Percentiles rank a stretch among this genome's conserved stretches.
Conservation (phyloP, 345 rosid genomes). For the Firmiana major region DNA sequence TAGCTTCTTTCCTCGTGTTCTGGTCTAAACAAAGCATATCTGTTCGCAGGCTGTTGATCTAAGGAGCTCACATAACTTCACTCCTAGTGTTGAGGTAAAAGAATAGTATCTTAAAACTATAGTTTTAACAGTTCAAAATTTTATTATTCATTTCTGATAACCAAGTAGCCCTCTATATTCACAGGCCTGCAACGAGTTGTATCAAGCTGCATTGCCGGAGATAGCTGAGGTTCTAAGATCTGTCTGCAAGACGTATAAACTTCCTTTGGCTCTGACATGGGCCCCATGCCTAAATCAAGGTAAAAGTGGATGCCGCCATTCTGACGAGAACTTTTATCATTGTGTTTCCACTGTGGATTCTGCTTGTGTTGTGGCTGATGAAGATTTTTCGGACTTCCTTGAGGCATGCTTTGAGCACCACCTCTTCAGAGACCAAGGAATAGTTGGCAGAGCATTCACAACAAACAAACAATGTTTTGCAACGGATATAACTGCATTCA, state of each 20-base stretch:
- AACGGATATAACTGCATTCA: conserved; percentile 56
- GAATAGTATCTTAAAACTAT: conserved; percentile 9
- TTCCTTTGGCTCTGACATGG: conserved; percentile 89
- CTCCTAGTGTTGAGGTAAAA: conserved; percentile 48
- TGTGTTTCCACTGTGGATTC: conserved; percentile 64
- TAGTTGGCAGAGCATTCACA: conserved; percentile 74
- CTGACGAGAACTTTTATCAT: conserved; percentile 50
- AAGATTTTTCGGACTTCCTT: conserved; percentile 42
- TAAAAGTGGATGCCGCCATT: conserved; percentile 64
- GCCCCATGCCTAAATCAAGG: conserved; percentile 60
- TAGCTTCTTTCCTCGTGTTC: conserved; percentile 17
- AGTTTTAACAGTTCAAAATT: conserved; percentile 5
- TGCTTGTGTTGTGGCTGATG: conserved; percentile 57
- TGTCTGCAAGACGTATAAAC: conserved; percentile 50
- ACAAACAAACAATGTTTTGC: conserved; percentile 59
- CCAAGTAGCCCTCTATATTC: conserved; percentile 25
- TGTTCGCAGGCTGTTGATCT: conserved; percentile 74
- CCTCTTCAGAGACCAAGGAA: conserved; percentile 67
- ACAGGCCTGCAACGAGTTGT: conserved; percentile 53
- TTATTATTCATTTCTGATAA: conserved; percentile 25
- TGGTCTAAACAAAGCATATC: conserved; percentile 20
- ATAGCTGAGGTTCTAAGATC: conserved; percentile 49
- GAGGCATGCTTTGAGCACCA: conserved; percentile 85
- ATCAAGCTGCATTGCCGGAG: conserved; percentile 52
- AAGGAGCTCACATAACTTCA: conserved; percentile 57